Conservation (phyloP, 2,329 filamentous ascomycete genomes). For the Penicillium sp. region DNA sequence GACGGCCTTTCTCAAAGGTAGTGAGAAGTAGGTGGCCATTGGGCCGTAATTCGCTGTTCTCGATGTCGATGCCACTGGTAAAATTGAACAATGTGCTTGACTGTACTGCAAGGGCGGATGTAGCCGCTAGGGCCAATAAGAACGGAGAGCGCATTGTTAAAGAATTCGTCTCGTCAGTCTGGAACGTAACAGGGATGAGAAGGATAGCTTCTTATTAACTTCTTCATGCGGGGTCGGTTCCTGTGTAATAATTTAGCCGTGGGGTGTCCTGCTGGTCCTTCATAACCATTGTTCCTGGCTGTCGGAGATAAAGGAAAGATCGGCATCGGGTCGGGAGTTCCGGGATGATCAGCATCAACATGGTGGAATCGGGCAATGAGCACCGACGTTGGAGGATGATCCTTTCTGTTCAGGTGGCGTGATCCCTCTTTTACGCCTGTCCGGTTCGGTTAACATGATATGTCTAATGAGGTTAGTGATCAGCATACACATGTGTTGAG, state of each 20-base stretch:
- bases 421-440: neutral
- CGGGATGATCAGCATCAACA: neutral
- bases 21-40: slow-evolving; percentile 20
- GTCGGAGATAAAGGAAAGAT: neutral
- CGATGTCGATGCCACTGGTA: slow-evolving; percentile 9
- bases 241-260: neutral
- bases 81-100: slow-evolving; percentile 15
- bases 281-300: neutral
- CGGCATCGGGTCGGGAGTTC: neutral
- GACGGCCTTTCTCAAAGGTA: slow-evolving; percentile 14
- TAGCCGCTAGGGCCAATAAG: neutral
- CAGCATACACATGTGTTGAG: too few species aligned
- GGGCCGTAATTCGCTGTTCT: slow-evolving; percentile 15
- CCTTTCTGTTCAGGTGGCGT: neutral
- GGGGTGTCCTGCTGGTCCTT: neutral
- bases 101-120: neutral
- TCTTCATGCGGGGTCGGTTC: neutral
- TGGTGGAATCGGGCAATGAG: neutral
- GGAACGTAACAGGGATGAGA: neutral
- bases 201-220: neutral
- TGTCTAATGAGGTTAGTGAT: neutral
- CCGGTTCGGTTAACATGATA: neutral
- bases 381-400: neutral
- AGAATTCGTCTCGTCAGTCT: neutral
- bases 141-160: neutral